Conservation (phyloP, 352 stramenopile genomes). For the Pythium biforme region DNA sequence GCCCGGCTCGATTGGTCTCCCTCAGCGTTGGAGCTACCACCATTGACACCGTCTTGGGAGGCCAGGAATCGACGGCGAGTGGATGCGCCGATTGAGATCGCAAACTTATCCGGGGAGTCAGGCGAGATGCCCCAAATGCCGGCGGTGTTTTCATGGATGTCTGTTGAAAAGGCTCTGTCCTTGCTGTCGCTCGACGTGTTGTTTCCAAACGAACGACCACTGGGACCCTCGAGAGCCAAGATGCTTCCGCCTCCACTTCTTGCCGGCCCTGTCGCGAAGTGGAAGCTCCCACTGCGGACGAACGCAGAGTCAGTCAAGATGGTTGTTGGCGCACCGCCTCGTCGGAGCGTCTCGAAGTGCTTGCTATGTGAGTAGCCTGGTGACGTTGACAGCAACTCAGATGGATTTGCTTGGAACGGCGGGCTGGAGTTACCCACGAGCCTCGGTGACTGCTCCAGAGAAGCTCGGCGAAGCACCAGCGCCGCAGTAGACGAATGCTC, state of each 20-base stretch:
- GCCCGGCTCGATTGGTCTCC: constrained; percentile 19
- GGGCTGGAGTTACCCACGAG: constrained; percentile 36
- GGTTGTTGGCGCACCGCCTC: constrained; percentile 49
- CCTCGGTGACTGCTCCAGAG: constrained; percentile 12
- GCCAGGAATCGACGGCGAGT: constrained; percentile 49
- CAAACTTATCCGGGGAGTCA: constrained; percentile 64
- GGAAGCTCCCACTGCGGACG: constrained; percentile 26
- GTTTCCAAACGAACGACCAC: background rate
- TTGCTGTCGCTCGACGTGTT: constrained; percentile 17
- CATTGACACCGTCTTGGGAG: constrained; percentile 19
- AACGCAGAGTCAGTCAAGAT: constrained; percentile 57
- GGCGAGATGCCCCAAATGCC: constrained; percentile 67
- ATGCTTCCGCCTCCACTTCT: constrained; percentile 32
- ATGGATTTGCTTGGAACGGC: constrained; percentile 65
- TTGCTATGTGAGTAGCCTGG: constrained; percentile 76
- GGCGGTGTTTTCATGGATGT: constrained; percentile 57
- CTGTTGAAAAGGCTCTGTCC: constrained; percentile 53
- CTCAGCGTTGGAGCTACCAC: background rate
- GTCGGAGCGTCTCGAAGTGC: constrained; percentile 45
- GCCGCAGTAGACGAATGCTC: constrained; percentile 20
- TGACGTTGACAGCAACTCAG: constrained; percentile 68
- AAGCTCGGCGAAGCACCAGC: constrained; percentile 23
- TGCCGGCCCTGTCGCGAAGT: constrained; percentile 9
- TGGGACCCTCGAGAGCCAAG: background rate
- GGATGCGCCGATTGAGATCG: constrained; percentile 41